These are phyloP conservation scores for Gremmenia infestans DNA, from an alignment of 2,329 filamentous ascomycete genomes.

Conservation along the genomic window DNA sequence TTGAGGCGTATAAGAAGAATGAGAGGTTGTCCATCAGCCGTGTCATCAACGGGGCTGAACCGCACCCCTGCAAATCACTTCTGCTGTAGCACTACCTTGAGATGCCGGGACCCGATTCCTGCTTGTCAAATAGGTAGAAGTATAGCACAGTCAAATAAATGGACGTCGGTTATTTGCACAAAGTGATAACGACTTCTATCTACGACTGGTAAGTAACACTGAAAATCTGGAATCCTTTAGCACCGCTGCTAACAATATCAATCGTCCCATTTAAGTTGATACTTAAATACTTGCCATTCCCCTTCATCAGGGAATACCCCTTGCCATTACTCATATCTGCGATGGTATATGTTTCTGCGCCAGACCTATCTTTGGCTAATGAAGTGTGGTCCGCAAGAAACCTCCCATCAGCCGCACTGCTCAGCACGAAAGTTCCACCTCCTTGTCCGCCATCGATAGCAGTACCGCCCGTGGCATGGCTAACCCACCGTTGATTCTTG, in stretches of 20 bases:
- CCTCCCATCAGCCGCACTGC: slow-evolving; percentile 35
- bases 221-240: background rate
- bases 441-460: slow-evolving; percentile 32
- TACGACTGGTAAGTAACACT: background rate
- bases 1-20: too few species aligned
- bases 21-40: too few species aligned
- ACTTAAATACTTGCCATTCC: slow-evolving; percentile 1
- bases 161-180: background rate
- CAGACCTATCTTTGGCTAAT: background rate
- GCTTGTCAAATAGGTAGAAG: too few species aligned
- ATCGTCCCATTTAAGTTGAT: background rate
- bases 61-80: too few species aligned
- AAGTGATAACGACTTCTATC: background rate
- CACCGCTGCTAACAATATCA: background rate
- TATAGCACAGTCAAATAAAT: background rate
- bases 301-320: slow-evolving; percentile 2
- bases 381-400: slow-evolving; percentile 26
- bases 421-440: slow-evolving; percentile 33
- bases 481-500: slow-evolving; percentile 44
- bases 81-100: too few species aligned
- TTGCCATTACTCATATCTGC: background rate
- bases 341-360: slow-evolving; percentile 4
- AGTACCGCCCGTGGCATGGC: slow-evolving; percentile 14
- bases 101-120: too few species aligned
- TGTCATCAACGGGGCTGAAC: too few species aligned